Conservation (phyloP, 1,139 yeast species). For the Ogataea hybrid region DNA sequence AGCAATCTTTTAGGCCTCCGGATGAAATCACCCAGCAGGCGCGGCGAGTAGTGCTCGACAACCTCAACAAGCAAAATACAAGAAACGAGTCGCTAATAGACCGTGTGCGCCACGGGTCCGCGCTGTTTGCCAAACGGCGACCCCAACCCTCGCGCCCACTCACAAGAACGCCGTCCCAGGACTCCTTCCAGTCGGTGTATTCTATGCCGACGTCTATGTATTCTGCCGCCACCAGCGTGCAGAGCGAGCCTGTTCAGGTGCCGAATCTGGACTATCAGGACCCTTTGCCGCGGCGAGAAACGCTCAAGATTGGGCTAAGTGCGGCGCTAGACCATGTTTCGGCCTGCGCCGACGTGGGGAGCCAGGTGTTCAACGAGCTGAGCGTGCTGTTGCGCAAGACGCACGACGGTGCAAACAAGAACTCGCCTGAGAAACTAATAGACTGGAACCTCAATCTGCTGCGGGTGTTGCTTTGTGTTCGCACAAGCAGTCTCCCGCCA, state of each 20-base stretch:
- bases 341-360: slow-evolving; percentile 18
- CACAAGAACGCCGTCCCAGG: slow-evolving; percentile 4
- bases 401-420: slow-evolving; percentile 4
- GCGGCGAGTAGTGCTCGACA: slow-evolving; percentile 21
- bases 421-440: slow-evolving; percentile 23
- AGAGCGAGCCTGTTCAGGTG: slow-evolving; percentile 8
- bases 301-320: slow-evolving; percentile 4
- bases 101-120: slow-evolving; percentile 13
- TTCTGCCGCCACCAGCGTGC: slow-evolving; percentile 8
- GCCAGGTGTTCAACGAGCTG: slow-evolving; percentile 24
- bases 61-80: slow-evolving; percentile 9
- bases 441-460: slow-evolving; percentile 30
- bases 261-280: slow-evolving; percentile 10
- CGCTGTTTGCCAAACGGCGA: slow-evolving; percentile 8
- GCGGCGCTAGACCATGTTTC: slow-evolving; percentile 15
- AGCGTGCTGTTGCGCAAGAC: slow-evolving; percentile 19
- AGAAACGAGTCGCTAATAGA: slow-evolving; percentile 6
- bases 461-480: slow-evolving; percentile 24
- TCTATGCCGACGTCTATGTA: slow-evolving; percentile 6
- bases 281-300: background rate
- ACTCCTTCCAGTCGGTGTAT: slow-evolving; percentile 2
- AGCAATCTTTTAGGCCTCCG: slow-evolving; percentile 21
- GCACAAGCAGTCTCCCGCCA: slow-evolving; percentile 10
- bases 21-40: slow-evolving; percentile 25
- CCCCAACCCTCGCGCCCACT: background rate